Evolutionary conservation across 2,329 filamentous ascomycete species (phyloP).

Genomic region (Paecilomyces niveus): DNA sequence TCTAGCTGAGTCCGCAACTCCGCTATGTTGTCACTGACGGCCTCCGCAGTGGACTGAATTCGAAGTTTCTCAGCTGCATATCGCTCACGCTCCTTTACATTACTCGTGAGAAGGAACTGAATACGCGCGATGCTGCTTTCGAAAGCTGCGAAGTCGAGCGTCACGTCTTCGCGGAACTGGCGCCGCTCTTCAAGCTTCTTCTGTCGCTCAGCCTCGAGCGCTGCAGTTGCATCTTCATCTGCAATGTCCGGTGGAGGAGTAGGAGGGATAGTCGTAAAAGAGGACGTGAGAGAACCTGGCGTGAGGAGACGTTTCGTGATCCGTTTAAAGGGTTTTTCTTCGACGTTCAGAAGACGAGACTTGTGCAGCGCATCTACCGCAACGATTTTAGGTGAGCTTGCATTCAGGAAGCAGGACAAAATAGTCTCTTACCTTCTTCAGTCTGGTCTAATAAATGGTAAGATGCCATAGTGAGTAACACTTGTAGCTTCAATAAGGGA

Average conservation of each 20-base stretch:
- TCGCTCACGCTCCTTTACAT: conserved; percentile 72
- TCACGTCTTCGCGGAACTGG: conserved; percentile 74
- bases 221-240: conserved; percentile 34
- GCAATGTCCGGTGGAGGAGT: conserved; percentile 59
- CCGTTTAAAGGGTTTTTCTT: conserved; percentile 87
- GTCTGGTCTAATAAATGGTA: conserved; percentile 66
- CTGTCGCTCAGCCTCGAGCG: conserved; percentile 43
- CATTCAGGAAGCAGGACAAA: background rate
- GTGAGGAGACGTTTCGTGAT: conserved; percentile 73
- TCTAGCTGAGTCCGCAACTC: conserved; percentile 68
- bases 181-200: conserved; percentile 50
- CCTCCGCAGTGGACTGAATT: conserved; percentile 71
- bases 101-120: conserved; percentile 78
- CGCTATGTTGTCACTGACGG: conserved; percentile 67
- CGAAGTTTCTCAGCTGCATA: conserved; percentile 74
- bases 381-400: conserved; percentile 10
- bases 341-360: conserved; percentile 75
- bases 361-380: conserved; percentile 74
- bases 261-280: conserved; percentile 49
- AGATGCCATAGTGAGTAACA: conserved; percentile 39
- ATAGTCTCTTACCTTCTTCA: conserved; percentile 41
- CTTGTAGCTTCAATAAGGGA: background rate
- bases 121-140: conserved; percentile 80
- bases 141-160: conserved; percentile 82
- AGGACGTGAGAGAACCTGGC: conserved; percentile 57